phyloP scores from a whole-genome alignment of 2,329 filamentous ascomycete species.

The Beauveria caledonica region DNA sequence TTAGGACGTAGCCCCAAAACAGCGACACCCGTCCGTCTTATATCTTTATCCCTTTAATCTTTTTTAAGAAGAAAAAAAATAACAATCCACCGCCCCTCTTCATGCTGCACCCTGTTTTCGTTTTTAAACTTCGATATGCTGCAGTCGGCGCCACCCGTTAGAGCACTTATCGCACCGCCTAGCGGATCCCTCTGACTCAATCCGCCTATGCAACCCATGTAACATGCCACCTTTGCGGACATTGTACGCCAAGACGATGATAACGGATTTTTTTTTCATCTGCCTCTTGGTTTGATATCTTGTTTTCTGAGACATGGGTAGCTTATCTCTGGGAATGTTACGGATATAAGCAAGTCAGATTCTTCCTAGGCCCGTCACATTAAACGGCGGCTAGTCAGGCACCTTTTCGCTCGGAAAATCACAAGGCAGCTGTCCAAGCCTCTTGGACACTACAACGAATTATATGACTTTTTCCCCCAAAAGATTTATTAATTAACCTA shows the following conservation, averaged over 20 bases:
- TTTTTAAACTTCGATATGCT: background rate
- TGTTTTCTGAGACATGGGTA: background rate
- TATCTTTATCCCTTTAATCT: background rate
- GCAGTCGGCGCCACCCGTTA: background rate
- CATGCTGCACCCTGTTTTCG: background rate
- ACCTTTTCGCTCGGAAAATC: no score
- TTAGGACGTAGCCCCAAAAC: background rate
- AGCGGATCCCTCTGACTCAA: slow-evolving; percentile 1
- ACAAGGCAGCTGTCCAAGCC: no score
- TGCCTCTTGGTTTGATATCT: background rate
- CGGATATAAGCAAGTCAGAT: background rate
- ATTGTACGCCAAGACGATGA: background rate
- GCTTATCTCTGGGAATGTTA: background rate
- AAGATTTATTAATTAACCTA: no score
- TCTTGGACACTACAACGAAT: no score
- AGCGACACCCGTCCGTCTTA: background rate
- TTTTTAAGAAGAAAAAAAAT: background rate
- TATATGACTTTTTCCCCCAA: no score
- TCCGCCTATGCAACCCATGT: background rate
- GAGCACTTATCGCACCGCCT: background rate
- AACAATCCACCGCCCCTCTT: background rate
- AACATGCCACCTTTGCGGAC: background rate
- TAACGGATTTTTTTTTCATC: background rate
- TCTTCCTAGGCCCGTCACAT: background rate
- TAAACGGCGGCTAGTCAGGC: background rate